Percentiles rank a stretch among this genome's conserved stretches.
phyloP scores from a whole-genome alignment of 345 rosid genomes.

The Gossypium turneri region DNA sequence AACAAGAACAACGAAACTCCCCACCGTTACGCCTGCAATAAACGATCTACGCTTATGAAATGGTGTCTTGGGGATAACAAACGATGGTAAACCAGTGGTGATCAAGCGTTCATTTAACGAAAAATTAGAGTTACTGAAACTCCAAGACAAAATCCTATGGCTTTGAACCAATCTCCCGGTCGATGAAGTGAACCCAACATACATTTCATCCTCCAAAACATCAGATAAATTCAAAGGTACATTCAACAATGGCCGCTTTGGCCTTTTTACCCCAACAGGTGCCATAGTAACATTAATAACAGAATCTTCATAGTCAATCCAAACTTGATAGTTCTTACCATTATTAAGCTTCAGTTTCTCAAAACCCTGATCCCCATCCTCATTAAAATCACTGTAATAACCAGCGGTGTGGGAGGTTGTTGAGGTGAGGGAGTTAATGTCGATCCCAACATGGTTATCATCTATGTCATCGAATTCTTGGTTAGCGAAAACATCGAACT shows the following conservation, averaged over 20 bases:
- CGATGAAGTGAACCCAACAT: conserved; percentile 65
- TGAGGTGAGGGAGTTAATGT: conserved; percentile 65
- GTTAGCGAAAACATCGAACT: conserved; percentile 66
- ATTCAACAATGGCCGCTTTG: conserved; percentile 43
- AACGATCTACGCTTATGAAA: conserved; percentile 40
- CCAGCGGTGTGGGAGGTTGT: conserved; percentile 40
- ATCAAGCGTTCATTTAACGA: conserved; percentile 47
- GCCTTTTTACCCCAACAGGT: conserved; percentile 32
- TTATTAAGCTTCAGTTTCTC: conserved; percentile 49
- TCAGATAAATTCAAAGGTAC: conserved; percentile 42
- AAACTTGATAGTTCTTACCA: conserved; percentile 83
- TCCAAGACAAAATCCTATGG: conserved; percentile 74
- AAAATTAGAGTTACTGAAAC: conserved; percentile 61
- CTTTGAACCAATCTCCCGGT: conserved; percentile 56
- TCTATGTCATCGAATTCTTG: conserved; percentile 65
- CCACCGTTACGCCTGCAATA: conserved; percentile 39
- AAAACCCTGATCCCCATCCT: conserved; percentile 28
- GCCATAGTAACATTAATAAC: conserved; percentile 41
- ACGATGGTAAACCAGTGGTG: conserved; percentile 65
- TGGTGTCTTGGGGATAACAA: conserved; percentile 46
- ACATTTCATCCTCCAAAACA: conserved; percentile 67
- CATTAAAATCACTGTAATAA: conserved; percentile 37
- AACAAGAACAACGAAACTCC: conserved; percentile 33
- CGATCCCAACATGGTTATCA: conserved; percentile 70
- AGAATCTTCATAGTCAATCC: conserved; percentile 65